These are phyloP conservation scores for Tillandsia leiboldiana DNA, from an alignment of 176 grass and related monocot genomes.

Conservation along the genomic window DNA sequence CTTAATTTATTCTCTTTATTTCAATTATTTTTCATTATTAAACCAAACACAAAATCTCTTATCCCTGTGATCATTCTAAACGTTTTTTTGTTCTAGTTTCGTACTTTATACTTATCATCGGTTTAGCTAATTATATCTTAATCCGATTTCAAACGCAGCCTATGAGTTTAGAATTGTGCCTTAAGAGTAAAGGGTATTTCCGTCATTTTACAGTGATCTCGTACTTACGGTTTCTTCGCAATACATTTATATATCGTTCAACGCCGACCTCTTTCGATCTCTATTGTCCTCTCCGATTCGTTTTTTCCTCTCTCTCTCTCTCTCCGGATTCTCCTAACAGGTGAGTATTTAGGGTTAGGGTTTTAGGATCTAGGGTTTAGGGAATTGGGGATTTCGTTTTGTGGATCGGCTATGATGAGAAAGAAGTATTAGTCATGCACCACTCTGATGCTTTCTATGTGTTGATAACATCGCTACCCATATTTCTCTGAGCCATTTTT, in stretches of 20 bases:
- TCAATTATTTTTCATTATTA: no score
- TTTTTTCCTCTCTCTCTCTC: background rate
- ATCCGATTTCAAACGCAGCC: no score
- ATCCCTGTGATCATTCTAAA: no score
- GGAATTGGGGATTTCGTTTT: background rate
- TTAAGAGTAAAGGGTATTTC: background rate
- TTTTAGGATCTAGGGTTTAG: background rate
- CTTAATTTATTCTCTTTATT: no score
- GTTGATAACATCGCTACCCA: background rate
- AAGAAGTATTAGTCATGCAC: background rate
- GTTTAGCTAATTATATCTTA: no score
- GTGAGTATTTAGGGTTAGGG: background rate
- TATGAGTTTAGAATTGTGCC: no score
- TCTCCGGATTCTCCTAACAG: background rate
- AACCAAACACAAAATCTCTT: no score
- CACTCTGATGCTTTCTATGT: conserved; percentile 1
- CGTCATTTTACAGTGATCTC: background rate
- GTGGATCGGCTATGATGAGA: background rate
- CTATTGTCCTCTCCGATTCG: background rate
- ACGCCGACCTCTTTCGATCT: background rate
- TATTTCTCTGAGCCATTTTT: background rate
- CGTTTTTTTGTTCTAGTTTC: no score
- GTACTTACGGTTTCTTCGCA: background rate
- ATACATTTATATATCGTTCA: background rate
- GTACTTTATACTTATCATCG: no score